Percentiles rank a stretch among this genome's conserved stretches.
These are phyloP conservation scores for Vanrija pseudolonga DNA, from an alignment of 1,284 basidiomycete species.

Conservation along the genomic window DNA sequence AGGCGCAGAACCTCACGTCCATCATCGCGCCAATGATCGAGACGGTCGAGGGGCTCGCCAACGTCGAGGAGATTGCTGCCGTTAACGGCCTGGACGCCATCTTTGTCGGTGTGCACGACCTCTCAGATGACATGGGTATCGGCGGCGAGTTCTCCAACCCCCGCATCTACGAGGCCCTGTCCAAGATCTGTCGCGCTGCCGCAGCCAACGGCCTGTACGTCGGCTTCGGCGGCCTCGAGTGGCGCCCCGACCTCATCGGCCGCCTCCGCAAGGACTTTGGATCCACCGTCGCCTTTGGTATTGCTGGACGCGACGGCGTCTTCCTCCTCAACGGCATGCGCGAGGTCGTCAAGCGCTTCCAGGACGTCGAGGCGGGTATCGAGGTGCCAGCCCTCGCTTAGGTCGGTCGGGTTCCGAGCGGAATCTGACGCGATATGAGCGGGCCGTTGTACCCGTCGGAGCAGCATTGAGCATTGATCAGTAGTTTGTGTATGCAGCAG, in stretches of 20 bases:
- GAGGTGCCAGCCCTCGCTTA: no score
- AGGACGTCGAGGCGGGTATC: no score
- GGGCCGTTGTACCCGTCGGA: no score
- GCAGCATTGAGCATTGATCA: no score
- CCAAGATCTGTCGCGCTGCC: constrained; percentile 13
- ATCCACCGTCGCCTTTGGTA: constrained; percentile 1
- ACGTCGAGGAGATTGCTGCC: constrained; percentile 40
- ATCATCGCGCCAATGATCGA: constrained; percentile 29
- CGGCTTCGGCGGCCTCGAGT: constrained; percentile 7
- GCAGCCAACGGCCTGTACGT: constrained; percentile 1
- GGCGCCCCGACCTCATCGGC: constrained; percentile 2
- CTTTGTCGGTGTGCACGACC: constrained; percentile 4
- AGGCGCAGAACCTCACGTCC: constrained; percentile 8
- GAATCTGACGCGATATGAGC: no score
- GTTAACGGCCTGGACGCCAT: constrained; percentile 30
- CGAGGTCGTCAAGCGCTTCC: no score
- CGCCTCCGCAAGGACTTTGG: background rate
- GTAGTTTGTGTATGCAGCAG: no score
- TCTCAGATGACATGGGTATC: constrained; percentile 8
- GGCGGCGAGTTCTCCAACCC: constrained; percentile 12
- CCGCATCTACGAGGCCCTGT: constrained; percentile 7
- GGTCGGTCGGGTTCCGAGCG: no score
- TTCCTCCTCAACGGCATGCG: background rate
- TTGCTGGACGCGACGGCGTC: constrained; percentile 1
- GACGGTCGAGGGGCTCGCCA: constrained; percentile 32